Evolutionary conservation across 169 alveolate species (phyloP), one percentile per base, ranked within the genome.

Genomic region (Eimeria necatrix): DNA sequence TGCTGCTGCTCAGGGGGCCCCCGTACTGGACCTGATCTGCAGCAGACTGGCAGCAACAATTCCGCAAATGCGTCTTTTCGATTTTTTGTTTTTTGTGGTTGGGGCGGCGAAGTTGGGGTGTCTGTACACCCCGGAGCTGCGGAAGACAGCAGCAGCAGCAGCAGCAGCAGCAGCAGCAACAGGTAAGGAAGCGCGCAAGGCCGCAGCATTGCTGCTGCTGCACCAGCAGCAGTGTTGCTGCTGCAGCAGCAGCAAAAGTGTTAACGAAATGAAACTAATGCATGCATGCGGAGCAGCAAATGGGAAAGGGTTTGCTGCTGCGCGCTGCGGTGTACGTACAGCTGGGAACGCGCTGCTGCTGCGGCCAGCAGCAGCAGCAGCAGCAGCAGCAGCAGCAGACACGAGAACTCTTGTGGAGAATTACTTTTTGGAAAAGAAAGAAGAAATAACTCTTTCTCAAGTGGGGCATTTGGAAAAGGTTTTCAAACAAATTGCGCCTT

Each of bases 1-100:
- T 22, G 22, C 41, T 68, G 78, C 78, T 68, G 9, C 10, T 73
- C 85, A 73, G 85, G 85, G 56, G 16, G 85, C 85, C 59, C 85
- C 85, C 16, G 85, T 73, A 8, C 7, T 73, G 56, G n/a, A 32
- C 0, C n/a, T 73, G 0, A 24, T 73, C n/a, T 73, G 85, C 85
- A 41, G 24, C 56, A 24, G 85, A 3, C 85, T 73, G 14, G 51
- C 85, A 22, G 16, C 85, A 10, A 24, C 51, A 7, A 24, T 24
- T 7, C 8, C 22, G 0, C 8, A 20, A 73, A 22, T 73, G 85
- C 85, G 53, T 9, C 59, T 24, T 0, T 73, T 41, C 7, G 85
- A 73, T 7, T 73, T 73, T 41, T 24, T 73, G n/a, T 73, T 73
- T 73, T 73, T 73, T 4, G 51, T 73, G 59, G 85, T 73, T 41